Evolutionary conservation across 176 grass and related monocot genomes (phyloP).

Genomic region (Oryza meridionalis): DNA sequence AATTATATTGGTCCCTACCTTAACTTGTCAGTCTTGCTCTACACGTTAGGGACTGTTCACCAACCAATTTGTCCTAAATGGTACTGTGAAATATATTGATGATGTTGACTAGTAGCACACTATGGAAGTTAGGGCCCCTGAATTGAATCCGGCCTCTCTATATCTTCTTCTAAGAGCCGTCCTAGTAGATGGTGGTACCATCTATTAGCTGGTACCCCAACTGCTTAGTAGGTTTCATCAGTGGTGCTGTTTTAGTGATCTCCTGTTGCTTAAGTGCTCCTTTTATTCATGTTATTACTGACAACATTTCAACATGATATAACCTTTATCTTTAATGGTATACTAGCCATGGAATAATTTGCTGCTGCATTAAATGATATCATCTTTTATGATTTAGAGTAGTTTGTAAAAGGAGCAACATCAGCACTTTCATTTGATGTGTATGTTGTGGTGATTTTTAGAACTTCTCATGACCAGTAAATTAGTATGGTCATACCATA

Average conservation of each 20-base stretch:
- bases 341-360: background rate
- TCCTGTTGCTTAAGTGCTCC: background rate
- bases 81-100: slow-evolving; percentile 49
- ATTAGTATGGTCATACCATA: background rate
- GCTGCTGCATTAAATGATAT: background rate
- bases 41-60: slow-evolving; percentile 36
- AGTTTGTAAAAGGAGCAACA: background rate
- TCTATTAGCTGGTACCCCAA: slow-evolving; percentile 35
- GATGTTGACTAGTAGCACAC: slow-evolving; percentile 37
- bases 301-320: slow-evolving; percentile 3
- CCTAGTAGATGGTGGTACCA: slow-evolving; percentile 31
- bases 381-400: background rate
- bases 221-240: slow-evolving; percentile 19
- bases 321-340: background rate
- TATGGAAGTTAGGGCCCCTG: slow-evolving; percentile 37
- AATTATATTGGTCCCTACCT: slow-evolving; percentile 44
- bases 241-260: slow-evolving; percentile 22
- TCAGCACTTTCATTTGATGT: background rate
- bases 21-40: slow-evolving; percentile 44
- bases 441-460: background rate
- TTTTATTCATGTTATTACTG: slow-evolving; percentile 21
- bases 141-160: slow-evolving; percentile 22
- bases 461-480: background rate
- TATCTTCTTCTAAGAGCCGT: slow-evolving; percentile 22
- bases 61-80: slow-evolving; percentile 48